Percentiles rank a stretch among this genome's conserved stretches.
Conservation (phyloP, 768 basidiomycete species). For the Lactarius indigo region DNA sequence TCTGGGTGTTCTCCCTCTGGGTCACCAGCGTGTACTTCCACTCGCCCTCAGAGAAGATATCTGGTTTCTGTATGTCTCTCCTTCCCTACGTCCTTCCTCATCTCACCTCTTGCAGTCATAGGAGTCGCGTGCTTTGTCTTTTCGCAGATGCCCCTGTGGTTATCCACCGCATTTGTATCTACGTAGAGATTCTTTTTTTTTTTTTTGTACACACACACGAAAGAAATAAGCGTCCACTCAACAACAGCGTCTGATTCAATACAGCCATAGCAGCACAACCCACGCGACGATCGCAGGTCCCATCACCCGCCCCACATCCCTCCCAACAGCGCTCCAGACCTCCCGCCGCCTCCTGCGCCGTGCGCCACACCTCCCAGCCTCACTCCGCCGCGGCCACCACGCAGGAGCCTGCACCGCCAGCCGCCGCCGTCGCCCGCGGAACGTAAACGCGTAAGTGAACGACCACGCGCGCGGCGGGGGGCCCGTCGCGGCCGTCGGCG, state of each 20-base stretch:
- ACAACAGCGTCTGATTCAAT: background rate
- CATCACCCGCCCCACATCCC: constrained; percentile 17
- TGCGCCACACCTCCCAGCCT: background rate
- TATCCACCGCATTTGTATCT: background rate
- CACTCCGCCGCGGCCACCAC: constrained; percentile 10
- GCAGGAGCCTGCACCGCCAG: constrained; percentile 45
- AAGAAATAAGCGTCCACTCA: background rate
- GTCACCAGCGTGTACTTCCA: constrained; percentile 93
- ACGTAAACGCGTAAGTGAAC: constrained; percentile 54
- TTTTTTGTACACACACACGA: background rate
- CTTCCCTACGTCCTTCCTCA: too few species aligned
- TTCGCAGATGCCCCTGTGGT: constrained; percentile 30
- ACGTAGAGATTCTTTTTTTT: too few species aligned
- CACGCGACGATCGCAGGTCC: constrained; percentile 13
- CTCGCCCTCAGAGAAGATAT: constrained; percentile 79
- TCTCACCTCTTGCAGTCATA: constrained; percentile 32
- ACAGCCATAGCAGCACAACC: constrained; percentile 18
- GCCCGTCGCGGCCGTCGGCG: background rate
- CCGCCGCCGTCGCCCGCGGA: constrained; percentile 53
- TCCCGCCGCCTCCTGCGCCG: background rate
- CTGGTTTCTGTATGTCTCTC: constrained; percentile 65
- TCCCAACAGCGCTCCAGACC: constrained; percentile 13
- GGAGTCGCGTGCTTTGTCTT: constrained; percentile 37
- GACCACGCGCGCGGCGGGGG: constrained; percentile 16
- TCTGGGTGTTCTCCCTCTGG: constrained; percentile 72